Evolutionary conservation across 1,139 yeast species (phyloP).

Genomic region (Pichia terricola): DNA sequence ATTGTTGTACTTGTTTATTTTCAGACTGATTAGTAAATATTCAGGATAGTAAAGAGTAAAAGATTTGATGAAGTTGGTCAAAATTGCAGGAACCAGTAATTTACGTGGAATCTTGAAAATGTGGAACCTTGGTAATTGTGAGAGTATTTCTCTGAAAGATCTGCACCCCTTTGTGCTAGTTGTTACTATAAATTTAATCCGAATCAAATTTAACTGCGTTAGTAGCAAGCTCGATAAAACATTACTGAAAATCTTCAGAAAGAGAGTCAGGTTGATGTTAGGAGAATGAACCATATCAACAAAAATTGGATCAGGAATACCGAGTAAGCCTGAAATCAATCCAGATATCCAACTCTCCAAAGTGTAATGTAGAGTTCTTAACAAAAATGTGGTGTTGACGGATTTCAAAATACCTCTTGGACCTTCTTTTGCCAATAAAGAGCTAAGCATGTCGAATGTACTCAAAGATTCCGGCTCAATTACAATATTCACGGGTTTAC

Average conservation of each 20-base stretch:
- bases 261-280: slow-evolving; percentile 59
- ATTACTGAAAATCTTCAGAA: slow-evolving; percentile 62
- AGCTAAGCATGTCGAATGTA: slow-evolving; percentile 61
- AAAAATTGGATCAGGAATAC: slow-evolving; percentile 86
- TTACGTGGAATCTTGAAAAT: slow-evolving; percentile 42
- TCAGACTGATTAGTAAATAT: slow-evolving; percentile 56
- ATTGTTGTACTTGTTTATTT: slow-evolving; percentile 59
- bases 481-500: slow-evolving; percentile 12
- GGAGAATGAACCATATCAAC: slow-evolving; percentile 77
- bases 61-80: slow-evolving; percentile 55
- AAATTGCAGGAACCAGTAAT: slow-evolving; percentile 42
- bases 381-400: slow-evolving; percentile 73
- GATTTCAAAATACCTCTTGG: slow-evolving; percentile 81
- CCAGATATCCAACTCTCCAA: slow-evolving; percentile 92
- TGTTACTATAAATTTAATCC: slow-evolving; percentile 69
- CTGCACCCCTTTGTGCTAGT: slow-evolving; percentile 30
- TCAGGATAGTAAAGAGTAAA: slow-evolving; percentile 66
- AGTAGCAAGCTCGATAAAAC: slow-evolving; percentile 67
- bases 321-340: slow-evolving; percentile 67
- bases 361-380: slow-evolving; percentile 66
- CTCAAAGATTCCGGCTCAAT: slow-evolving; percentile 57
- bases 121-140: slow-evolving; percentile 32
- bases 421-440: slow-evolving; percentile 70
- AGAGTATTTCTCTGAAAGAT: slow-evolving; percentile 30
- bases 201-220: slow-evolving; percentile 74